Percentiles rank a stretch among this genome's conserved stretches.
phyloP scores from a whole-genome alignment of 2,329 filamentous ascomycete genomes.

The Dothideomycetidae sp. region DNA sequence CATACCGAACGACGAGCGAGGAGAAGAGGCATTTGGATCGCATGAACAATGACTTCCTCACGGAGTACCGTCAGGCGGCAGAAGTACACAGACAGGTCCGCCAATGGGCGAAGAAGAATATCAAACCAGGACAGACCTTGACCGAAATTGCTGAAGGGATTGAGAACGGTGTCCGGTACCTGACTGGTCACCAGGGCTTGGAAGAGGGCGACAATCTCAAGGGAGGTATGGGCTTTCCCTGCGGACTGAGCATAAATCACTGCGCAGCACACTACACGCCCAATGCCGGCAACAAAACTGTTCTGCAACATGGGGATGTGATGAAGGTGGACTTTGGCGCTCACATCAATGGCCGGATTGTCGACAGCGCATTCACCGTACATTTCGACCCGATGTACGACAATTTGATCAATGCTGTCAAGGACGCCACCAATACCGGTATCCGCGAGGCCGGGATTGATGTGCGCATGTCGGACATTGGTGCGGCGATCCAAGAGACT shows the following conservation, averaged over 20 bases:
- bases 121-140: slow-evolving; percentile 37
- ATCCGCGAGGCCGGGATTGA: slow-evolving; percentile 41
- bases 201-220: slow-evolving; percentile 37
- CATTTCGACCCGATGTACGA: slow-evolving; percentile 63
- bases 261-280: slow-evolving; percentile 43
- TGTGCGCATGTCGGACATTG: slow-evolving; percentile 40
- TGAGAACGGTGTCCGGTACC: slow-evolving; percentile 39
- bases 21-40: slow-evolving; percentile 32
- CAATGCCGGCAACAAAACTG: slow-evolving; percentile 49
- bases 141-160: slow-evolving; percentile 39
- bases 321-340: slow-evolving; percentile 76
- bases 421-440: slow-evolving; percentile 55
- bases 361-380: slow-evolving; percentile 70
- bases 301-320: slow-evolving; percentile 59
- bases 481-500: slow-evolving; percentile 44
- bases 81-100: slow-evolving; percentile 43
- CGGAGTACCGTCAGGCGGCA: slow-evolving; percentile 42
- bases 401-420: slow-evolving; percentile 57
- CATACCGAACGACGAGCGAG: slow-evolving; percentile 32
- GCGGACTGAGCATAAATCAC: slow-evolving; percentile 40
- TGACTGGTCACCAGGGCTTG: slow-evolving; percentile 38
- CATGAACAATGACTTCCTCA: slow-evolving; percentile 35
- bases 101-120: slow-evolving; percentile 34
- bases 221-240: slow-evolving; percentile 42
- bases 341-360: slow-evolving; percentile 65